Conservation (phyloP, 148 eudicot genomes). For the Arbutus unedo region DNA sequence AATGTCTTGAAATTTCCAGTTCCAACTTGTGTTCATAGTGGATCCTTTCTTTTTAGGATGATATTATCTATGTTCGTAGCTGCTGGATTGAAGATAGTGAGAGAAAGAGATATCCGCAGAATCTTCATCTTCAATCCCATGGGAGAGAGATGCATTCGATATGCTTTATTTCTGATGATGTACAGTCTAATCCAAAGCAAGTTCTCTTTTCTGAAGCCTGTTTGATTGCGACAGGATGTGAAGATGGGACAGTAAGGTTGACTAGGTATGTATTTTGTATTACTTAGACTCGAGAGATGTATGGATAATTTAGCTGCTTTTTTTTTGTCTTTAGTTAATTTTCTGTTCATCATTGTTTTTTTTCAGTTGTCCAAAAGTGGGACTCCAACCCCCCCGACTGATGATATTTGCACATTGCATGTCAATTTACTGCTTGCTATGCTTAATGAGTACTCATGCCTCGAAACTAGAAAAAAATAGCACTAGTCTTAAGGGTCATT, state of each 20-base stretch:
- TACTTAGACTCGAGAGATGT: neutral
- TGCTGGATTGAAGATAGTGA: conserved; percentile 40
- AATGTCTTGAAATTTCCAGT: neutral
- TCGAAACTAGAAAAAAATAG: no score
- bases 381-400: neutral
- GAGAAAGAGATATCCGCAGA: conserved; percentile 55
- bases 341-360: neutral
- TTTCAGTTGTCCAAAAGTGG: conserved; percentile 2
- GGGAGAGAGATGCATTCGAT: conserved; percentile 95
- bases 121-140: conserved; percentile 88
- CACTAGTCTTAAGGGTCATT: no score
- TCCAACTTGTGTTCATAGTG: conserved; percentile 4
- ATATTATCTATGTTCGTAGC: conserved; percentile 63
- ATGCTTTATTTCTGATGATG: conserved; percentile 53
- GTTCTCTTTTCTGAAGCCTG: conserved; percentile 31
- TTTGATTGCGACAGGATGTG: conserved; percentile 92
- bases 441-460: neutral
- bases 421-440: neutral
- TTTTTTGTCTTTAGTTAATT: neutral
- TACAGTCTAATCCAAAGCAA: conserved; percentile 21
- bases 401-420: neutral
- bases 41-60: conserved; percentile 54
- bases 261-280: conserved; percentile 53
- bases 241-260: conserved; percentile 95
- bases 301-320: neutral